These are phyloP conservation scores for Veloboletus limbatus DNA, from an alignment of 1,284 basidiomycete species.

Conservation along the genomic window DNA sequence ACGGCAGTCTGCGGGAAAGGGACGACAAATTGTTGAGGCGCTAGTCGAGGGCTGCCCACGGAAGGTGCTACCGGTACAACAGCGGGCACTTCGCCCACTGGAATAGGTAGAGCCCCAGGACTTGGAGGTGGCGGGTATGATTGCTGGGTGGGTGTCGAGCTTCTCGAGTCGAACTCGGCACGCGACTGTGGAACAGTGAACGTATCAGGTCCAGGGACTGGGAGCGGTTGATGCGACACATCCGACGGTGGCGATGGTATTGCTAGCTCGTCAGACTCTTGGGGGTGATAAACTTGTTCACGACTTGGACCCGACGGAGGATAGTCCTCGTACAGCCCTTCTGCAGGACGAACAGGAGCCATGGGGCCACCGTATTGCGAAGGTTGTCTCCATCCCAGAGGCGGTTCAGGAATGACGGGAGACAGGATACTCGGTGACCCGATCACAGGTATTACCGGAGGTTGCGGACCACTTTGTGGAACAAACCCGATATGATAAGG, in stretches of 20 bases:
- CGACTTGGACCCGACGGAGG: slow-evolving; percentile 1
- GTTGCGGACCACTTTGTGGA: slow-evolving; percentile 19
- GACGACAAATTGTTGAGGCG: slow-evolving; percentile 14
- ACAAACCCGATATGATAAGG: slow-evolving; percentile 33
- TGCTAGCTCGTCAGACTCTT: slow-evolving; percentile 19
- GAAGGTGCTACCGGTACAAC: slow-evolving; percentile 19
- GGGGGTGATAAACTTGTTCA: slow-evolving; percentile 5
- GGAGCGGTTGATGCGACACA: slow-evolving; percentile 19
- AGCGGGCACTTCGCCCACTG: slow-evolving; percentile 8
- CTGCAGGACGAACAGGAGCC: slow-evolving; percentile 22
- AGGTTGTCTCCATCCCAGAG: slow-evolving; percentile 22
- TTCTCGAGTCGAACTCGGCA: slow-evolving; percentile 14
- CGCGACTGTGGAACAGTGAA: slow-evolving; percentile 18
- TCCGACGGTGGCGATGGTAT: slow-evolving; percentile 25
- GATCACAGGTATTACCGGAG: slow-evolving; percentile 29
- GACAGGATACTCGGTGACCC: slow-evolving; percentile 11
- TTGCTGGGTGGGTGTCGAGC: slow-evolving; percentile 29
- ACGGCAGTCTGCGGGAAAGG: not conserved
- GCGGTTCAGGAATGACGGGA: slow-evolving; percentile 28
- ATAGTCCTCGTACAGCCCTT: slow-evolving; percentile 10
- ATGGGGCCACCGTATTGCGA: slow-evolving; percentile 6
- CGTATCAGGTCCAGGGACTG: slow-evolving; percentile 19
- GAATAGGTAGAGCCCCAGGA: slow-evolving; percentile 17
- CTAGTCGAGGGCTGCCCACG: not conserved
- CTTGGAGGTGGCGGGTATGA: slow-evolving; percentile 18